Conservation (phyloP, 1,139 yeast species). For the Pichia sp. region DNA sequence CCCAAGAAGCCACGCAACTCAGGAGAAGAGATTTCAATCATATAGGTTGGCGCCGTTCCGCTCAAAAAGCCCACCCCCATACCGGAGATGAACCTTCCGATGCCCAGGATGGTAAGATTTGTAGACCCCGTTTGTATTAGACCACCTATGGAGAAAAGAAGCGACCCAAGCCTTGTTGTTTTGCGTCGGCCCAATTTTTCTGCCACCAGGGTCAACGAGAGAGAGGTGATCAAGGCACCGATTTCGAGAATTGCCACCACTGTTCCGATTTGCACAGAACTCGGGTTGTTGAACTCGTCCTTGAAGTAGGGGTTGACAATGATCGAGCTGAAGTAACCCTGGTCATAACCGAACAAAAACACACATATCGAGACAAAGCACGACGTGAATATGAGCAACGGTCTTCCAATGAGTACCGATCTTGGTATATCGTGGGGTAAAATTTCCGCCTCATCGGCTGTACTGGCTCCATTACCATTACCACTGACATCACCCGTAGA, state of each 20-base stretch:
- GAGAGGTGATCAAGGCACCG: constrained; percentile 78
- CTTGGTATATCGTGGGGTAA: constrained; percentile 26
- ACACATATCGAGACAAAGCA: constrained; percentile 58
- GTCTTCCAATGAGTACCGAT: constrained; percentile 46
- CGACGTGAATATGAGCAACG: constrained; percentile 51
- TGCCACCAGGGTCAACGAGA: constrained; percentile 67
- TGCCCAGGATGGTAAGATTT: constrained; percentile 48
- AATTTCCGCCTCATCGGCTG: constrained; percentile 8
- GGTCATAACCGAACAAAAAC: constrained; percentile 59
- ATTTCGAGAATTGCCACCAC: constrained; percentile 81
- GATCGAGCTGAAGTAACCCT: constrained; percentile 57
- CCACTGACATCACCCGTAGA: not conserved
- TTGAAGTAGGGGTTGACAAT: constrained; percentile 70
- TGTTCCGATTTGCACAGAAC: constrained; percentile 65
- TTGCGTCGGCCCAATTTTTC: constrained; percentile 77
- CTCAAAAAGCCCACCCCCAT: constrained; percentile 85
- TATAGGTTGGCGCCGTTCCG: constrained; percentile 95
- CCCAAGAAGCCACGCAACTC: constrained; percentile 85
- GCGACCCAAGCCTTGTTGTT: constrained; percentile 78
- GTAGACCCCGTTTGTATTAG: constrained; percentile 58
- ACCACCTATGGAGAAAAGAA: constrained; percentile 80
- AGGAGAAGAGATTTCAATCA: constrained; percentile 87
- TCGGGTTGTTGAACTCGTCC: constrained; percentile 66
- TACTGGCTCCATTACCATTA: constrained; percentile 1
- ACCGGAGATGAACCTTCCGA: constrained; percentile 80